phyloP scores from a whole-genome alignment of 2,329 filamentous ascomycete species.

The Proliferodiscus dingleyae region DNA sequence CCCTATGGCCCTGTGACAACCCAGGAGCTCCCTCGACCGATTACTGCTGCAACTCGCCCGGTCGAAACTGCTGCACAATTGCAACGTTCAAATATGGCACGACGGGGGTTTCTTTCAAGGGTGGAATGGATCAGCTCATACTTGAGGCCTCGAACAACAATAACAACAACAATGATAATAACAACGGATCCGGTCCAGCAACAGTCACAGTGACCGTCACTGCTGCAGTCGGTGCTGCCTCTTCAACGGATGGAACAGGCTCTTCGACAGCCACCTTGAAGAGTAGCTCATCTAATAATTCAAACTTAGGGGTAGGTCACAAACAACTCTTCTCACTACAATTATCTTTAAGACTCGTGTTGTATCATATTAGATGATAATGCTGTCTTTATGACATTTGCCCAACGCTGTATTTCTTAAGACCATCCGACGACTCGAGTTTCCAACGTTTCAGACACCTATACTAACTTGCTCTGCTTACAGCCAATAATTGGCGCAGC shows the following conservation, averaged over 20 bases:
- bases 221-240: not conserved
- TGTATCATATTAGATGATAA: too few relatives aligned
- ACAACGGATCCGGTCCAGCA: not conserved
- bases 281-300: not conserved
- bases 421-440: too few relatives aligned
- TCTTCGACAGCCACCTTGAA: not conserved
- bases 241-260: not conserved
- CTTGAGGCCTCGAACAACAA: not conserved
- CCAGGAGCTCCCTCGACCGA: not conserved
- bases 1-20: conserved; percentile 8
- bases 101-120: conserved; percentile 8
- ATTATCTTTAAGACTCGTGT: too few relatives aligned
- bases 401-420: too few relatives aligned
- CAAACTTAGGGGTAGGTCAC: too few relatives aligned
- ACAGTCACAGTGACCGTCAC: conserved; percentile 7
- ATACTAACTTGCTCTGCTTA: too few relatives aligned
- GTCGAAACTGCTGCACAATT: conserved; percentile 11
- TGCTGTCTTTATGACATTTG: too few relatives aligned
- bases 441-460: too few relatives aligned
- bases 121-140: conserved; percentile 11
- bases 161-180: not conserved
- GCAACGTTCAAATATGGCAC: conserved; percentile 8
- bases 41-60: conserved; percentile 9
- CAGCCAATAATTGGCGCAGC: conserved; percentile 5
- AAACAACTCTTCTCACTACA: too few relatives aligned